phyloP scores from a whole-genome alignment of 2,329 filamentous ascomycete genomes.

The Stachybotrys chartarum region DNA sequence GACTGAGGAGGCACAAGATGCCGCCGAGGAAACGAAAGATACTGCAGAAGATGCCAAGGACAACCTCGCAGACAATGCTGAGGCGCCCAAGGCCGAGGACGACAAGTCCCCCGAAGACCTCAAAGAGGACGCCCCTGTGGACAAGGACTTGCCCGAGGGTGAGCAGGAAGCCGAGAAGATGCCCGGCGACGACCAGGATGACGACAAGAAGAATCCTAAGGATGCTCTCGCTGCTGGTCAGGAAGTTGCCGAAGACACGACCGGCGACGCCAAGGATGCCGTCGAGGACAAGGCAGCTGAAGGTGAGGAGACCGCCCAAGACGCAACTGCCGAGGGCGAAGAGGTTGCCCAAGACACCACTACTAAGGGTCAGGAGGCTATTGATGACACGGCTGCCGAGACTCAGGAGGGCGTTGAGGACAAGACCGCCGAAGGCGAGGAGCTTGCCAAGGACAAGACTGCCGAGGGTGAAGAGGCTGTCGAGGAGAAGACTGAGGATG shows the following conservation, averaged over 20 bases:
- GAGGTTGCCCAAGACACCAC: conserved; percentile 1
- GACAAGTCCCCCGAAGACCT: background rate
- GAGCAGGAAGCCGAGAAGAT: background rate
- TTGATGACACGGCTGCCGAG: conserved; percentile 7
- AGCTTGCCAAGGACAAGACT: conserved; percentile 1
- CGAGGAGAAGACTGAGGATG: conserved; percentile 3
- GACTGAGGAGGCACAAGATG: conserved; percentile 3
- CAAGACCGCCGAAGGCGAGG: conserved; percentile 1
- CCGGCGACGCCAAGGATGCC: background rate
- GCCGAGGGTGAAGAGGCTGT: conserved; percentile 6
- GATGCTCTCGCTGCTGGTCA: background rate
- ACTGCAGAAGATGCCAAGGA: conserved; percentile 4
- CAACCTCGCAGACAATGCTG: conserved; percentile 3
- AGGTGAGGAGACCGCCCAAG: background rate
- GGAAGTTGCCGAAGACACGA: background rate
- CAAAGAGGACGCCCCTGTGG: background rate
- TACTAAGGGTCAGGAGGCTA: background rate
- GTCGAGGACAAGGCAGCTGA: conserved; percentile 11
- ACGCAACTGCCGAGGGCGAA: conserved; percentile 20
- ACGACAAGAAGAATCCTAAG: background rate
- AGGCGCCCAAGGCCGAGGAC: conserved; percentile 5
- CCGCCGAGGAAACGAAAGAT: conserved; percentile 3
- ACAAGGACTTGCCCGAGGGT: conserved; percentile 4
- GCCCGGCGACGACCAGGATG: conserved; percentile 20
- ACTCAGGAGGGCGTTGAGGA: background rate